Percentiles rank a stretch among this genome's conserved stretches.
These are phyloP conservation scores for Epichloe sylvatica DNA, from an alignment of 2,329 filamentous ascomycete species.

Conservation along the genomic window DNA sequence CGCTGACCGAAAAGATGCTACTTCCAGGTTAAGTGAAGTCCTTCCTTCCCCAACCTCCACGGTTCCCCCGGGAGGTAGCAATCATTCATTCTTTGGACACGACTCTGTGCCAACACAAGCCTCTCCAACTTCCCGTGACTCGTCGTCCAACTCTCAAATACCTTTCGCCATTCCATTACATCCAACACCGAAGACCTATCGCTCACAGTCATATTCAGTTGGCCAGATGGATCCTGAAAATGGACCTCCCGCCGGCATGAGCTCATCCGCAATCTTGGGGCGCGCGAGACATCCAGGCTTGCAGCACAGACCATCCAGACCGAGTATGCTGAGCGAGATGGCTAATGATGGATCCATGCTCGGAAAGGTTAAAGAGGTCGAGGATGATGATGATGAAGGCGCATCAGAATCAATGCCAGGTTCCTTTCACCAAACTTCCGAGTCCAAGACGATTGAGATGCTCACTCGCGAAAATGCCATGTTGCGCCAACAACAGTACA, in stretches of 20 bases:
- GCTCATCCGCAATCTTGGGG: constrained; percentile 35
- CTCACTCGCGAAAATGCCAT: constrained; percentile 49
- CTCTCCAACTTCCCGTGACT: constrained; percentile 38
- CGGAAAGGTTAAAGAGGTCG: constrained; percentile 56
- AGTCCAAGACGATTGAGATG: constrained; percentile 50
- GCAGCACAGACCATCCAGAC: constrained; percentile 68
- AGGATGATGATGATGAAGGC: constrained; percentile 51
- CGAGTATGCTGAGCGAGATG: constrained; percentile 63
- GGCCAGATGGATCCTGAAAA: constrained; percentile 69
- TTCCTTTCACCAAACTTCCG: constrained; percentile 38
- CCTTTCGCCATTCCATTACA: constrained; percentile 80
- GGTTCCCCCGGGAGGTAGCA: constrained; percentile 32
- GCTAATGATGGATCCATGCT: constrained; percentile 47
- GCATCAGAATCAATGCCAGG: constrained; percentile 34
- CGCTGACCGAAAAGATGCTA: constrained; percentile 61
- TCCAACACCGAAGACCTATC: constrained; percentile 81
- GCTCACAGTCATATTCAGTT: constrained; percentile 93
- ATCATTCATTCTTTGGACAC: constrained; percentile 34
- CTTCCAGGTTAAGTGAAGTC: constrained; percentile 59
- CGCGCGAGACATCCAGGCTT: constrained; percentile 50
- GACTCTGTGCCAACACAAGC: constrained; percentile 33
- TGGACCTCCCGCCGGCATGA: constrained; percentile 25
- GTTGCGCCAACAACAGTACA: constrained; percentile 35
- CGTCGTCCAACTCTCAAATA: constrained; percentile 48
- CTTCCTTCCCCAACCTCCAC: constrained; percentile 60